Conservation (phyloP, 2,329 filamentous ascomycete species). For the Blumeria hordei region DNA sequence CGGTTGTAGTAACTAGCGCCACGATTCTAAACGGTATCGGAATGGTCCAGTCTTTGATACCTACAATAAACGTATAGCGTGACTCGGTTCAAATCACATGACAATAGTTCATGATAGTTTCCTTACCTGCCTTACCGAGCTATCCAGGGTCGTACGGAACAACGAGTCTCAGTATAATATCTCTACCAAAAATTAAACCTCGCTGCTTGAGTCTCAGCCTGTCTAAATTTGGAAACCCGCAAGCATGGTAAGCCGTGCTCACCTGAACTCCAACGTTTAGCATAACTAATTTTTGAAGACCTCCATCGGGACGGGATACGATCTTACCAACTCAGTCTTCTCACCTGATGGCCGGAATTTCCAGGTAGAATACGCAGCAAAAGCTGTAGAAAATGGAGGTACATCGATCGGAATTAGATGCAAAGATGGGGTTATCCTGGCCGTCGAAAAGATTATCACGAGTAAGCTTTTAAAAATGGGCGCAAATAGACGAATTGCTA, state of each 20-base stretch:
- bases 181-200: too few relatives aligned
- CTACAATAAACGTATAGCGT: too few relatives aligned
- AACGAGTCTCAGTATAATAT: too few relatives aligned
- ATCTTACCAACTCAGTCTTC: slow-evolving; percentile 98
- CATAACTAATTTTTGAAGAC: slow-evolving; percentile 31
- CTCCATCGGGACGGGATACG: slow-evolving; percentile 98
- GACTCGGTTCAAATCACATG: too few relatives aligned
- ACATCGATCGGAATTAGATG: slow-evolving; percentile 90
- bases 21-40: too few relatives aligned
- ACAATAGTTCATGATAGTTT: too few relatives aligned
- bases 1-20: too few relatives aligned
- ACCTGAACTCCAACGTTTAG: too few relatives aligned
- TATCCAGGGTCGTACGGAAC: too few relatives aligned
- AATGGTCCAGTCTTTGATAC: too few relatives aligned
- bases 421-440: slow-evolving; percentile 90
- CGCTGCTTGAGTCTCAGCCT: neutral
- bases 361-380: slow-evolving; percentile 95
- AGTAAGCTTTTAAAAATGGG: slow-evolving; percentile 89
- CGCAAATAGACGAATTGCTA: slow-evolving; percentile 93
- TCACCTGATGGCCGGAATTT: slow-evolving; percentile 98
- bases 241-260: neutral
- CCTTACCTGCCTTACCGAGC: too few relatives aligned
- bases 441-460: slow-evolving; percentile 84
- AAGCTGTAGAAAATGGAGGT: slow-evolving; percentile 94
- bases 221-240: neutral